A percentile compares a stretch with the other conserved stretches of the same genome.
Evolutionary conservation across 176 grass and related monocot species (phyloP).

Genomic region (Bromus sterilis): DNA sequence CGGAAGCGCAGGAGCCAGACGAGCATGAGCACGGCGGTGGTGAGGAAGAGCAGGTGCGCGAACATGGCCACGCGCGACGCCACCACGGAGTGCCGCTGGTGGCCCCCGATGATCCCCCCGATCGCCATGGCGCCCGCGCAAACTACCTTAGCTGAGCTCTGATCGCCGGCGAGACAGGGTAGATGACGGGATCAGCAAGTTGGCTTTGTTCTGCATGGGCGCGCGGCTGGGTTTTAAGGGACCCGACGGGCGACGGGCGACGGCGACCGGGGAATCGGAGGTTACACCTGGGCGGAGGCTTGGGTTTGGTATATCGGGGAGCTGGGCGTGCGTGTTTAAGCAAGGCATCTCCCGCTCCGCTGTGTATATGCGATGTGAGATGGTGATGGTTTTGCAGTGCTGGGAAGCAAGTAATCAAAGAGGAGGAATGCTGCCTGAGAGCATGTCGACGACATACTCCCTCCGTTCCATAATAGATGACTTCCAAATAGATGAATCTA

Average conservation of each 20-base stretch:
- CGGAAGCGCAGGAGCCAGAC: constrained; percentile 84
- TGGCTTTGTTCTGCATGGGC: constrained; percentile 1
- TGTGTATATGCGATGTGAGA: background rate
- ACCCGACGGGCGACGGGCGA: too few relatives aligned
- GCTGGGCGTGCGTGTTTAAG: constrained; percentile 2
- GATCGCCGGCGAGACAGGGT: background rate
- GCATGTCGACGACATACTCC: background rate
- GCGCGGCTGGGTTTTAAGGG: constrained; percentile 22
- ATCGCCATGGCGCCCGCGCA: constrained; percentile 33
- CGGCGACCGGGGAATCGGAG: constrained; percentile 14
- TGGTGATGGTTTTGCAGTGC: constrained; percentile 18
- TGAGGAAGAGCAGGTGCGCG: constrained; percentile 67
- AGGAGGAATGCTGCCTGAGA: background rate
- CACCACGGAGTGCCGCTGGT: constrained; percentile 12
- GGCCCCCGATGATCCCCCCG: constrained; percentile 15
- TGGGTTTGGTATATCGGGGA: constrained; percentile 45
- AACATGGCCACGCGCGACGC: constrained; percentile 39
- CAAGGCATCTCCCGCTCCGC: constrained; percentile 21
- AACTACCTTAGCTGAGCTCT: background rate
- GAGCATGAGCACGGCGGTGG: constrained; percentile 63
- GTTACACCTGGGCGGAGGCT: constrained; percentile 26
- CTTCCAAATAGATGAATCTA: too few relatives aligned
- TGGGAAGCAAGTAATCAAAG: constrained; percentile 33
- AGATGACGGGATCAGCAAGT: background rate
- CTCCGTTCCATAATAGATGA: too few relatives aligned